Evolutionary conservation across 2,329 filamentous ascomycete genomes (phyloP).

Genomic region (Epichloe scottii): DNA sequence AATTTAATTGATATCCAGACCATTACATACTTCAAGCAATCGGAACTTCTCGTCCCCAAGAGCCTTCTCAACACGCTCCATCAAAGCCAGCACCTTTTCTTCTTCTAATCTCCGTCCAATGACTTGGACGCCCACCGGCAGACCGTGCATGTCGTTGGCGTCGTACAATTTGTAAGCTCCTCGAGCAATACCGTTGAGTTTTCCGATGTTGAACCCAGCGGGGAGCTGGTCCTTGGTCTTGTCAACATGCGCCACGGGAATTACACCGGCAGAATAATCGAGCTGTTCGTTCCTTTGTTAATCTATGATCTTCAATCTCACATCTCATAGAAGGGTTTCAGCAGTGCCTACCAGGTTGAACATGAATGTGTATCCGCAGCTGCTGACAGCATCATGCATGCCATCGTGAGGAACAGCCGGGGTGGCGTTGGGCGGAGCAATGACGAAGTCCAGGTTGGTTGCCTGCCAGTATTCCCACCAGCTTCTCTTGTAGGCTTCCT

Average conservation of each 20-base stretch:
- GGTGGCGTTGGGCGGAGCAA: constrained; percentile 80
- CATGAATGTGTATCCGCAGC: constrained; percentile 85
- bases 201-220: constrained; percentile 42
- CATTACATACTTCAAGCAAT: constrained; percentile 33
- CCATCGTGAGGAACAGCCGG: constrained; percentile 77
- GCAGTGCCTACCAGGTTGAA: constrained; percentile 61
- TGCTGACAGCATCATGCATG: constrained; percentile 75
- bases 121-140: constrained; percentile 78
- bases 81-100: constrained; percentile 73
- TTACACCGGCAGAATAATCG: constrained; percentile 71
- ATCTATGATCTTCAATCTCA: no score
- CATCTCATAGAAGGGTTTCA: neutral
- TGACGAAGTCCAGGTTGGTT: constrained; percentile 60
- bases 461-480: constrained; percentile 84
- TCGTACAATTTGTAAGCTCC: constrained; percentile 85
- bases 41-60: constrained; percentile 46
- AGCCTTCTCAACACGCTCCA: constrained; percentile 67
- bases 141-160: constrained; percentile 67
- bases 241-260: constrained; percentile 81
- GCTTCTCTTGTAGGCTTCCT: constrained; percentile 64
- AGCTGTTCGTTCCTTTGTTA: constrained; percentile 34
- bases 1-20: neutral
- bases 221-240: constrained; percentile 53
- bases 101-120: constrained; percentile 71
- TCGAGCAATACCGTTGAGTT: constrained; percentile 65